Conservation (phyloP, 1,139 yeast species). For the Yamadazyma friedrichii region DNA sequence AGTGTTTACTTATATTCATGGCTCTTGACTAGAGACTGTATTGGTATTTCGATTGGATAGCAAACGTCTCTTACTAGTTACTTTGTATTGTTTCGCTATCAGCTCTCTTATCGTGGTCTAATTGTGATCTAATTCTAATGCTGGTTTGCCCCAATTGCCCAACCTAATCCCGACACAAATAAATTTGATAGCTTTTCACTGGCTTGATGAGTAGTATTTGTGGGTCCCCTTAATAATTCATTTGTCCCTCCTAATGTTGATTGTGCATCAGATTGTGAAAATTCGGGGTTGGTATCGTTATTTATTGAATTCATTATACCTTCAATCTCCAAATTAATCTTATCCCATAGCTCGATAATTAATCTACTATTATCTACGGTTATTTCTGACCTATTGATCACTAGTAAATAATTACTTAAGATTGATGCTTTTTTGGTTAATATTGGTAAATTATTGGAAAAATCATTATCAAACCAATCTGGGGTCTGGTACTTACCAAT, state of each 20-base stretch:
- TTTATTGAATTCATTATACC: conserved; percentile 11
- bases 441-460: conserved; percentile 20
- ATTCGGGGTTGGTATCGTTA: neutral
- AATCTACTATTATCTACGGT: conserved; percentile 24
- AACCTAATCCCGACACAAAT: conserved; percentile 58
- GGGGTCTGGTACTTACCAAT: conserved; percentile 57
- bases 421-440: conserved; percentile 47
- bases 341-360: conserved; percentile 39
- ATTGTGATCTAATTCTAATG: too few species aligned
- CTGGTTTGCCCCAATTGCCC: conserved; percentile 60
- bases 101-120: too few species aligned
- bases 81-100: too few species aligned
- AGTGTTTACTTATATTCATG: too few species aligned
- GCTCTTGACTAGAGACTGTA: too few species aligned
- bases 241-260: conserved; percentile 15
- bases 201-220: conserved; percentile 33
- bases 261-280: conserved; percentile 1
- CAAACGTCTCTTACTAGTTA: too few species aligned
- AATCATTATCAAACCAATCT: conserved; percentile 35
- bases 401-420: conserved; percentile 40
- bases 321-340: conserved; percentile 28
- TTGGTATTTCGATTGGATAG: too few species aligned
- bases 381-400: conserved; percentile 20
- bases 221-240: conserved; percentile 34
- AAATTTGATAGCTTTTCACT: conserved; percentile 36